A percentile compares a stretch with the other conserved stretches of the same genome.
These are phyloP conservation scores for Solanum hybrid DNA, from an alignment of 305 asterid species.

Conservation along the genomic window DNA sequence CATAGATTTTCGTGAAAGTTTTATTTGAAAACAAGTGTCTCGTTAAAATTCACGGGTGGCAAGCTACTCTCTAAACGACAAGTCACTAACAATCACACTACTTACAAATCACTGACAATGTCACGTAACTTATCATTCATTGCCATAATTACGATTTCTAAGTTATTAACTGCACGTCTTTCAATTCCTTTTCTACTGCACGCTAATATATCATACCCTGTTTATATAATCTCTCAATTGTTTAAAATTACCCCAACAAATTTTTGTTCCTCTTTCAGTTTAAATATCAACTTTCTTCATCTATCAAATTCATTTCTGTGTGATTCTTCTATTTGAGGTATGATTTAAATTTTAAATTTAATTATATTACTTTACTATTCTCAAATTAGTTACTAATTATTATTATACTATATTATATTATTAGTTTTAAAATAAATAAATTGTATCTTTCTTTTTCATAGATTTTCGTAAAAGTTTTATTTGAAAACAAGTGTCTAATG, in stretches of 20 bases:
- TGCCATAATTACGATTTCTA: too few species aligned
- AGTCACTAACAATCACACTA: neutral
- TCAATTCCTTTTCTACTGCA: neutral
- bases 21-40: neutral
- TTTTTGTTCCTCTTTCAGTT: neutral
- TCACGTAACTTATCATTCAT: neutral
- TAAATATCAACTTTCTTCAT: neutral
- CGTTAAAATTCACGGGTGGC: neutral
- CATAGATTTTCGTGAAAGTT: neutral
- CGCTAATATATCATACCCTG: neutral
- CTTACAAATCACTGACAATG: too few species aligned
- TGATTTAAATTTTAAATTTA: too few species aligned
- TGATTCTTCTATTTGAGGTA: neutral
- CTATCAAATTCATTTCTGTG: neutral
- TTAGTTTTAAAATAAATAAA: too few species aligned
- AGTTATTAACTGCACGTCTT: neutral
- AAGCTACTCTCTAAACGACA: neutral
- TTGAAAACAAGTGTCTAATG: neutral
- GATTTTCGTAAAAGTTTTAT: too few species aligned
- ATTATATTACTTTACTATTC: neutral
- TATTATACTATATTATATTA: neutral
- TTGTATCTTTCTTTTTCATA: too few species aligned
- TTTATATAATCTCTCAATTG: neutral
- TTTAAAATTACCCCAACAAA: neutral
- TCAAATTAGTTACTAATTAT: too few species aligned